Percentiles rank a stretch among this genome's conserved stretches.
Evolutionary conservation across 148 eudicot genomes (phyloP).

Genomic region (Rhododendron ferrugineum): DNA sequence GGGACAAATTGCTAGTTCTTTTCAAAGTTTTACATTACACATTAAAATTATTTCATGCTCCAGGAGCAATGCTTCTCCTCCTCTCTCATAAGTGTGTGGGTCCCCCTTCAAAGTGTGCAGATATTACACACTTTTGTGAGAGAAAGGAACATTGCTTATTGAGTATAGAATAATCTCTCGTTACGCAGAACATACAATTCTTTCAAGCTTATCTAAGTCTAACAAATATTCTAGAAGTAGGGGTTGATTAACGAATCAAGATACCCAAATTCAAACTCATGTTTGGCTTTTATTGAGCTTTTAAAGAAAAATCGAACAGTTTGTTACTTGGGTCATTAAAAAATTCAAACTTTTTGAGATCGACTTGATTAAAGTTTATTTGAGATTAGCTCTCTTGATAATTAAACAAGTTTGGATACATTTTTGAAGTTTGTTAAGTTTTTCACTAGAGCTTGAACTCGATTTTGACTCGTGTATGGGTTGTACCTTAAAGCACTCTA

Average conservation of each 20-base stretch:
- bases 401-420: background rate
- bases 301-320: too few relatives aligned
- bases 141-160: too few relatives aligned
- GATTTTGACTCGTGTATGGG: background rate
- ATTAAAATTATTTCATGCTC: background rate
- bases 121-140: too few relatives aligned
- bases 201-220: background rate
- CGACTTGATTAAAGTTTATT: background rate
- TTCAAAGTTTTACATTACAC: background rate
- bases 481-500: background rate
- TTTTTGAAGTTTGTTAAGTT: too few relatives aligned
- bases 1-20: background rate
- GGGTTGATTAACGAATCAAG: too few relatives aligned
- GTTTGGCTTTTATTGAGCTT: background rate
- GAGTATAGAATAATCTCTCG: too few relatives aligned
- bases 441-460: background rate
- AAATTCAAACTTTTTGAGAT: background rate
- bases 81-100: background rate
- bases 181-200: too few relatives aligned
- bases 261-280: too few relatives aligned
- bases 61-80: background rate
- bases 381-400: background rate
- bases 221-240: too few relatives aligned
- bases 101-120: background rate
- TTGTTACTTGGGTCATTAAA: background rate